Base-by-base conservation (phyloP, 768 basidiomycete species). In the Termitomyces sp. region DNA sequence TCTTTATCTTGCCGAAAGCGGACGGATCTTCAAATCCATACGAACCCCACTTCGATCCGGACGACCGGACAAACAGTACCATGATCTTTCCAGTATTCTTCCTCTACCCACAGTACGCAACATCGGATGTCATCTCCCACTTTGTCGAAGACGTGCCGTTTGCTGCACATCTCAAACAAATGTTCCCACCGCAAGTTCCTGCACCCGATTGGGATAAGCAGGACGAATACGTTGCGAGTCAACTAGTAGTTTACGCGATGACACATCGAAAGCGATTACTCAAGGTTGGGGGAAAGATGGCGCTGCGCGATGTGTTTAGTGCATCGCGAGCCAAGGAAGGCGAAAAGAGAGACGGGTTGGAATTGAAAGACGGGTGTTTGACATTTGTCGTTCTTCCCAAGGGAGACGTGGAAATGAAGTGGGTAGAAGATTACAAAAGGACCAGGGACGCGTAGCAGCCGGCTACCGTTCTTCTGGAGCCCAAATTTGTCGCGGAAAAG, bases 241-340 rank as follows among this genome's bases (percentile, higher is more conserved):
- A 83, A 53, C 74, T 98, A 16, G 83, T 86, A 2, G 77, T 97
- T 5, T 98, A 97, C 71, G 91, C 90, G 34, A 86, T 87, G 66
- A 98, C 95, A 12, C 74, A 75, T 59, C 71, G 80, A 57, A 88
- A 82, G 65, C 80, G 92, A 39, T 71, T 98, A 46, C 74, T 99
- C 58, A 99, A 95, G 72, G 84, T 96, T 5, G 96, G 95, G 14
- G 91, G 87, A 74, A 93, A 90, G 69, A 87, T 96, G 84, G 88
- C 88, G 12, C 74, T 98, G 58, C 73, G 79, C 46, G 90, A 94
- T 64, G 87, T 96, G 4, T 87, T 86, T 63, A 72, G 71, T 10
- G 84, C 81, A 4, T 81, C 87, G 1, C 81, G 79, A 62, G 83
- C 71, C 20, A 86, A 83, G 69, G 78, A 78, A 18, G 85, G 81